Conservation (phyloP, 2,329 filamentous ascomycete genomes). For the Claviceps fusiformis region DNA sequence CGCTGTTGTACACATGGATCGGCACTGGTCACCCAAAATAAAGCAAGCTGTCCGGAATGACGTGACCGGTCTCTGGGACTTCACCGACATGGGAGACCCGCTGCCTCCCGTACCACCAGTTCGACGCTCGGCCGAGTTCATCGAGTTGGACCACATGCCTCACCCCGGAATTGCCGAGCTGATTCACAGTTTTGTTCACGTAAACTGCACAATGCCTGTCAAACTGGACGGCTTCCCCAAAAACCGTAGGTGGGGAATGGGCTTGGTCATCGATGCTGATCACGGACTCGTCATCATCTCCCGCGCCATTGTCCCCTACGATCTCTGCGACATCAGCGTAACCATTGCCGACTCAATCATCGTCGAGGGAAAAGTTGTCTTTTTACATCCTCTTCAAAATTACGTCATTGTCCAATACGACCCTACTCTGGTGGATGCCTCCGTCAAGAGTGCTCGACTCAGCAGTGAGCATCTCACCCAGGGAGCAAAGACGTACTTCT, state of each 20-base stretch:
- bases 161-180: conserved; percentile 86
- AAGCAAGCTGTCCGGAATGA: conserved; percentile 86
- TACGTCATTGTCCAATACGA: conserved; percentile 95
- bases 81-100: conserved; percentile 69
- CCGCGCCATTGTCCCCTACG: conserved; percentile 85
- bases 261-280: conserved; percentile 91
- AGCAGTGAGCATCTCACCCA: conserved; percentile 75
- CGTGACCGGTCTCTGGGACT: conserved; percentile 84
- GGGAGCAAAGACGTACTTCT: conserved; percentile 87
- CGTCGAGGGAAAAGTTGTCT: conserved; percentile 85
- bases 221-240: conserved; percentile 98
- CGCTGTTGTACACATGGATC: conserved; percentile 79
- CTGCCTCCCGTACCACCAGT: conserved; percentile 61
- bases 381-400: conserved; percentile 92
- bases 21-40: conserved; percentile 95
- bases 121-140: conserved; percentile 74
- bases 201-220: conserved; percentile 84
- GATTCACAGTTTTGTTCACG: conserved; percentile 86
- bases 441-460: conserved; percentile 77
- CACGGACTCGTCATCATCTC: conserved; percentile 93
- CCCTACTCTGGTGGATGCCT: conserved; percentile 80
- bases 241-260: conserved; percentile 87
- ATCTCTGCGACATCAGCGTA: conserved; percentile 90
- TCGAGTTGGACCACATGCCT: conserved; percentile 76
- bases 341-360: conserved; percentile 96